Evolutionary conservation across 495 filamentous ascomycete species (phyloP), one percentile per base, ranked within the genome.

Genomic region (Bathelium albidoporum): DNA sequence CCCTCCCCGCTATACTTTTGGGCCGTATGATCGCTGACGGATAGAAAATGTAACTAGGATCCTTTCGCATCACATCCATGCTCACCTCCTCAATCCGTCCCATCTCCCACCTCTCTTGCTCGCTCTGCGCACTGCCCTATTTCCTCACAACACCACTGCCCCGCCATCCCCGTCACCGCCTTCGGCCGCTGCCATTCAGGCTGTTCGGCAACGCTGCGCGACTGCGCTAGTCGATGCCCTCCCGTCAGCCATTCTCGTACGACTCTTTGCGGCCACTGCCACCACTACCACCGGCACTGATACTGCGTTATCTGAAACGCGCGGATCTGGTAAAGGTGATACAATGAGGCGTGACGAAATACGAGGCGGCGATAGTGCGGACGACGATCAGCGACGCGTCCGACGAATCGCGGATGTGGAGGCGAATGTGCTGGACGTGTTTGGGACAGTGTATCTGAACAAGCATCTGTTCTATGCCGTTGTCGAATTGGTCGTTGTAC

Each of bases 381-480:
- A 9, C 49, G 24, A 16, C 20, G 7, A 26, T 2, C 49, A 55
- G 12, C 24, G 24, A 11, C 20, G 22, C 22, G 20, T 9, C 49
- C 49, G 49, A 24, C 29, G 49, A 24, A 55, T 55, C 24, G 7
- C 76, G 39, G 70, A 74, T 39, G 70, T 72, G 58, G 83, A 78
- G 58, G 73, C 70, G 62, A 39, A 14, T 39, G 77, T 88, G 28
- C 80, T 97, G 22, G 87, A 90, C 67, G 76, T 89, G 18, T 88
- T 95, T 69, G 81, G 80, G 1, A 89, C 95, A 73, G 81, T 80
- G 12, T 97, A 95, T 74, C 84, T 89, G 72, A 97, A 97, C 76
- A 93, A 89, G 74, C 91, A 97, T 73, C 74, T 98, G 11, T 73
- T 92, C 49, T 95, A 93, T 67, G 77, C 81, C 26, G 78, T 91